A percentile compares a stretch with the other conserved stretches of the same genome.
phyloP scores from a whole-genome alignment of 805 yeast species.

The Teunomyces stri region DNA sequence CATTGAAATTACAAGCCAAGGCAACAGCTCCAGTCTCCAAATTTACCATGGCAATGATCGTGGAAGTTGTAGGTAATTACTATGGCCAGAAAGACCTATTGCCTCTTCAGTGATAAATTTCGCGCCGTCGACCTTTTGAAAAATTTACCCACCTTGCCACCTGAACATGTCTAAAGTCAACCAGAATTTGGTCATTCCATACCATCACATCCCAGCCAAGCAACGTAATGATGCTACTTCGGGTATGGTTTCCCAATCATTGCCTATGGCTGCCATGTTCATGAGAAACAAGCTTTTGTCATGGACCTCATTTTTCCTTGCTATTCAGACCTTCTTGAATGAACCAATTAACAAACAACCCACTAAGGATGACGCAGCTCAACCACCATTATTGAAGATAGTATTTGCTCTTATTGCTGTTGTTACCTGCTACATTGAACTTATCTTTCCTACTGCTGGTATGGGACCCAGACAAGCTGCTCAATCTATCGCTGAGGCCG shows the following conservation, averaged over 20 bases:
- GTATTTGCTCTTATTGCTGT: constrained; percentile 47
- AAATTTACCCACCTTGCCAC: background rate
- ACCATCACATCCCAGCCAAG: constrained; percentile 49
- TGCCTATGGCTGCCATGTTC: constrained; percentile 71
- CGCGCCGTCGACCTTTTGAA: background rate
- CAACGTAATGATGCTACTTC: constrained; percentile 43
- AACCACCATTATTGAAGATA: constrained; percentile 49
- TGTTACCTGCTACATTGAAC: constrained; percentile 53
- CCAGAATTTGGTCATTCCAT: constrained; percentile 16
- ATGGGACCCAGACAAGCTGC: constrained; percentile 10
- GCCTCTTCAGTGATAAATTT: background rate
- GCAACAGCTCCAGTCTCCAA: constrained; percentile 12
- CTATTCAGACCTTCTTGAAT: constrained; percentile 47
- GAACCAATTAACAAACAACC: constrained; percentile 37
- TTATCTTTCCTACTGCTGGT: constrained; percentile 44
- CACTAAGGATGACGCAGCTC: constrained; percentile 23
- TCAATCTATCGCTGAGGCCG: constrained; percentile 20
- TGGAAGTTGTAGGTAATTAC: constrained; percentile 30
- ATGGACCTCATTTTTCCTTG: constrained; percentile 54
- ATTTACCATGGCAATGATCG: constrained; percentile 30
- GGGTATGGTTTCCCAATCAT: constrained; percentile 50
- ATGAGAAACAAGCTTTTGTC: constrained; percentile 56
- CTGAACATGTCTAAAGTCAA: background rate
- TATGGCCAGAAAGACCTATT: constrained; percentile 37
- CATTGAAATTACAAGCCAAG: constrained; percentile 24